Evolutionary conservation across 2,329 filamentous ascomycete species (phyloP).

Genomic region (Colletotrichum orchidophilum): DNA sequence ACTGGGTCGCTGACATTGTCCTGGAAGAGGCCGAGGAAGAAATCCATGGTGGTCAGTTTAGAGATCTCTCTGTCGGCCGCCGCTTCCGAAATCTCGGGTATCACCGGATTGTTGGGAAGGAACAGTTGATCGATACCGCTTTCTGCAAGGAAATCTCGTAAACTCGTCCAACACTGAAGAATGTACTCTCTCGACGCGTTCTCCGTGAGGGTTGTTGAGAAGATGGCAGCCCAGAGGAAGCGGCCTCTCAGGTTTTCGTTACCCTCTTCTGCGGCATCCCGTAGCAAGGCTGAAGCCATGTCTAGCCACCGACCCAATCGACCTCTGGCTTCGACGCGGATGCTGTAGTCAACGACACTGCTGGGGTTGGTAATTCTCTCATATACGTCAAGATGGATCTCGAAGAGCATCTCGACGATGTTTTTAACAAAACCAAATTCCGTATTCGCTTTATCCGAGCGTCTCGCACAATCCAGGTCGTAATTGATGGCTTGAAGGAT

Average conservation of each 20-base stretch:
- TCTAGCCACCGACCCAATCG: conserved; percentile 63
- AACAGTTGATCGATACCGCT: conserved; percentile 57
- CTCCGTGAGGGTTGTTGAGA: conserved; percentile 61
- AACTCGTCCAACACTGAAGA: conserved; percentile 66
- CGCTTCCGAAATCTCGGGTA: conserved; percentile 85
- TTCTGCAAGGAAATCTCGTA: conserved; percentile 60
- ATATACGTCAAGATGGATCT: conserved; percentile 69
- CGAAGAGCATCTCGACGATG: conserved; percentile 67
- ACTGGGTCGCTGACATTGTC: conserved; percentile 83
- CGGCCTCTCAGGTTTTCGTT: conserved; percentile 57
- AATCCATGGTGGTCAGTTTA: conserved; percentile 94
- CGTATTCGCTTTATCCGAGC: background rate
- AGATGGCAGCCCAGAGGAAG: conserved; percentile 67
- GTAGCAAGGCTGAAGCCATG: conserved; percentile 57
- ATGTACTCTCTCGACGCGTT: conserved; percentile 65
- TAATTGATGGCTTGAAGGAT: conserved; percentile 58
- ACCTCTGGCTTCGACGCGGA: conserved; percentile 58
- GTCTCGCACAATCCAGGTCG: conserved; percentile 45
- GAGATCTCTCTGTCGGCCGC: conserved; percentile 91
- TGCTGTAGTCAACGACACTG: conserved; percentile 60
- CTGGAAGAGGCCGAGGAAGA: conserved; percentile 90
- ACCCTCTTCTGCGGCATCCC: conserved; percentile 43
- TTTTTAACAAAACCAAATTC: conserved; percentile 14
- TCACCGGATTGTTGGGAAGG: conserved; percentile 86
- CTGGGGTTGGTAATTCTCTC: conserved; percentile 67